Evolutionary conservation across 257 asterid genomes (phyloP).

Genomic region (Solanum ahanhuiri): DNA sequence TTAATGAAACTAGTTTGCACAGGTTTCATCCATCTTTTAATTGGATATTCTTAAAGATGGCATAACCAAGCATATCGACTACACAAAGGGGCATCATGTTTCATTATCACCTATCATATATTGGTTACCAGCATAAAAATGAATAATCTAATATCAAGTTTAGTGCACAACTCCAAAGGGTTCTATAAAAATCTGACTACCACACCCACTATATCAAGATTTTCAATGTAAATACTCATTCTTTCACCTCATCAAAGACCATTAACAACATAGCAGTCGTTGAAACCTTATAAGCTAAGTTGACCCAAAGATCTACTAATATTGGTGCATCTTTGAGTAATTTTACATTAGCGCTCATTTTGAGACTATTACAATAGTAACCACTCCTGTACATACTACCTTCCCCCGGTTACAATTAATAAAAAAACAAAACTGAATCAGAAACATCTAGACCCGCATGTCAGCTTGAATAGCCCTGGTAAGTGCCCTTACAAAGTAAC

Average conservation of each 20-base stretch:
- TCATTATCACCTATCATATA: neutral
- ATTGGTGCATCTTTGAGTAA: neutral
- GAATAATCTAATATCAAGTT: neutral
- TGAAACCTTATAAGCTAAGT: neutral
- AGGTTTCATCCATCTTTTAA: no score
- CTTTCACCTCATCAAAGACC: neutral
- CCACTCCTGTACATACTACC: slow-evolving; percentile 45
- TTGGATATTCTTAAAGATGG: neutral
- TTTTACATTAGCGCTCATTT: slow-evolving; percentile 3
- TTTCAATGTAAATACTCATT: neutral
- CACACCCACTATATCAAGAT: neutral
- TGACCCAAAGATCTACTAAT: neutral
- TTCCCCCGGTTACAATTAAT: slow-evolving; percentile 27
- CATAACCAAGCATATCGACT: neutral
- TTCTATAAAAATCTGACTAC: neutral
- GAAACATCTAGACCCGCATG: slow-evolving; percentile 26
- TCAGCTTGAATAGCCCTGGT: slow-evolving; percentile 46
- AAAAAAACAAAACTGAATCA: slow-evolving; percentile 30
- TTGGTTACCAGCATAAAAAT: neutral
- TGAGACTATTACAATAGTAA: slow-evolving; percentile 3
- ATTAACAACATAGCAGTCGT: neutral
- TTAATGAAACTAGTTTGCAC: no score
- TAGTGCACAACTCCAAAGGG: neutral
- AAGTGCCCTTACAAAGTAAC: slow-evolving; percentile 60
- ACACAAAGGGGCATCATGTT: neutral